Percentiles rank a stretch among this genome's conserved stretches.
phyloP scores from a whole-genome alignment of 768 basidiomycete species.

The Leccinum truebloodii region DNA sequence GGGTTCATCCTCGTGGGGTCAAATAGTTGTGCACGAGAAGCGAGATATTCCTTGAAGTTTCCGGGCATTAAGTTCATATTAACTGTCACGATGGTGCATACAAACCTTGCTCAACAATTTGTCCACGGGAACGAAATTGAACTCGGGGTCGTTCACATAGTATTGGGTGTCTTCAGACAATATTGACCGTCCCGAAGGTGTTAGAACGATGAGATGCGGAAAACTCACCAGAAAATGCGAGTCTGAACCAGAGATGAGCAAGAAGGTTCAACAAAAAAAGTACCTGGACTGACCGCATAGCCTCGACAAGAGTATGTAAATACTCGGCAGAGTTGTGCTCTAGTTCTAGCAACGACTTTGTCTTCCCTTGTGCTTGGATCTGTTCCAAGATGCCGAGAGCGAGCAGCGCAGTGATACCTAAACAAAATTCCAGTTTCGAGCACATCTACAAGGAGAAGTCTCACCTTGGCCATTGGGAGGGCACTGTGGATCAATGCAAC shows the following conservation, averaged over 20 bases:
- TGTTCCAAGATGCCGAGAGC: constrained; percentile 92
- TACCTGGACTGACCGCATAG: constrained; percentile 58
- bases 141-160: constrained; percentile 91
- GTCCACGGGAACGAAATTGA: constrained; percentile 73
- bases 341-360: constrained; percentile 69
- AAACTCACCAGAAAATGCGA: constrained; percentile 71
- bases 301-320: constrained; percentile 84
- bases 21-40: constrained; percentile 77
- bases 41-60: constrained; percentile 71
- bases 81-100: not conserved
- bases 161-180: constrained; percentile 67
- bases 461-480: constrained; percentile 95
- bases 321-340: constrained; percentile 93
- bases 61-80: constrained; percentile 2
- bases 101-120: constrained; percentile 81
- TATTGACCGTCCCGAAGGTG: not conserved
- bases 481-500: constrained; percentile 50
- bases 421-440: constrained; percentile 1
- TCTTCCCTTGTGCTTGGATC: constrained; percentile 72
- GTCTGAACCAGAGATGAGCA: constrained; percentile 35
- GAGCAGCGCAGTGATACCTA: constrained; percentile 87
- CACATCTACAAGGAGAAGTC: not conserved
- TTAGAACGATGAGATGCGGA: not conserved
- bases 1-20: constrained; percentile 66
- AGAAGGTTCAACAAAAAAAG: not conserved